Conservation (phyloP, 2,329 filamentous ascomycete species). For the Pezicula radicicola region DNA sequence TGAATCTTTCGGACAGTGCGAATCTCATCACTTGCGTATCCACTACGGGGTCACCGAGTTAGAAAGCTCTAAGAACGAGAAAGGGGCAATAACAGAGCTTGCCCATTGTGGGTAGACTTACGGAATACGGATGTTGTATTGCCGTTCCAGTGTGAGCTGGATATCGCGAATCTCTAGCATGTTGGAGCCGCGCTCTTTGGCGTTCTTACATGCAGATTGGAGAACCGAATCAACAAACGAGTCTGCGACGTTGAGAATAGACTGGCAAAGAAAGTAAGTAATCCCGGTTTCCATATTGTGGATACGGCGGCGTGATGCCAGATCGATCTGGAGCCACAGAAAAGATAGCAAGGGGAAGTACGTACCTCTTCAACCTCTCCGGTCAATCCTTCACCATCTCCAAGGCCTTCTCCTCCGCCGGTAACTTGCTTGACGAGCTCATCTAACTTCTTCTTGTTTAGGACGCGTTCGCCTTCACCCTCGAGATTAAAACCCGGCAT, state of each 20-base stretch:
- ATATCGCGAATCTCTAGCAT: conserved; percentile 86
- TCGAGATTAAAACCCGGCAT: conserved; percentile 84
- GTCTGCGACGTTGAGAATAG: conserved; percentile 84
- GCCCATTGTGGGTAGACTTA: conserved; percentile 80
- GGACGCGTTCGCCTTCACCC: conserved; percentile 84
- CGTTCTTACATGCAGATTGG: conserved; percentile 81
- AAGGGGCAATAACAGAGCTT: conserved; percentile 59
- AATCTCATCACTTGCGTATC: conserved; percentile 91
- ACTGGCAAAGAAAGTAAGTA: conserved; percentile 44
- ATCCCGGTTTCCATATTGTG: background rate
- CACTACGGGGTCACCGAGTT: conserved; percentile 28
- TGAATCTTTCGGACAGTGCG: conserved; percentile 92
- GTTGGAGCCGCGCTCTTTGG: conserved; percentile 88
- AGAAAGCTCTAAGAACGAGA: too few species aligned
- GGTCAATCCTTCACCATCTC: conserved; percentile 73
- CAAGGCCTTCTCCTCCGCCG: conserved; percentile 69
- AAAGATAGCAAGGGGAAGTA: background rate
- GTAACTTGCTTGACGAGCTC: conserved; percentile 93
- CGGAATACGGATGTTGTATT: conserved; percentile 88
- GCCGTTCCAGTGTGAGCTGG: conserved; percentile 77
- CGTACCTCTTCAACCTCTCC: conserved; percentile 94
- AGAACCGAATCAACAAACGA: conserved; percentile 94
- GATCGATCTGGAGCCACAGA: background rate
- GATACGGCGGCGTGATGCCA: background rate
- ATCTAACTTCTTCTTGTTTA: conserved; percentile 98